Evolutionary conservation across 345 rosid genomes (phyloP), one percentile per base, ranked within the genome.

Genomic region (Citrus trifoliata): DNA sequence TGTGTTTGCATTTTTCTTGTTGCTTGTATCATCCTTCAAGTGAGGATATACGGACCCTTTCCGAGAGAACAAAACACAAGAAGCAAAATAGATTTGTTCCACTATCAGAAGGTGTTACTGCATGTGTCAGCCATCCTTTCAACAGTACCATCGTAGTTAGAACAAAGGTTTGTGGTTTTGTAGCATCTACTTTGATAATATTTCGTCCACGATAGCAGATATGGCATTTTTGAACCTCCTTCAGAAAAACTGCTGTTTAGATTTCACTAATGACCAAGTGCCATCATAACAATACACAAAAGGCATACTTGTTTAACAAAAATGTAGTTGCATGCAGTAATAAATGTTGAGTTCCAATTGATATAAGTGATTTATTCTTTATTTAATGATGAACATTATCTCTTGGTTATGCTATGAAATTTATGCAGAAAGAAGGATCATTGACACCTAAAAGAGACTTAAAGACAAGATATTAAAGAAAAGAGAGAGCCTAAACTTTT

Each of bases 61-160:
- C 85, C 25, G 77, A 78, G 51, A 62, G 1, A 28, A 77, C 69
- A 46, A 81, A 76, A 27, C 79, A 37, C 78, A 70, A 27, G 42
- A 89, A 80, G 83, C 87, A 83, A 82, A 91, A 94, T 77, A 89
- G 87, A 84, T 94, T 89, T 86, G 75, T 96, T 78, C 86, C 95
- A n/a, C 62, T 93, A 56, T 87, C 94, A 59, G 91, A 94, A 85
- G 84, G 83, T 79, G 92, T 93, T 76, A 90, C 93, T 13, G 86
- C 88, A 2, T 90, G 97, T 76, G 89, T 92, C 42, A 70, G 91
- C 27, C 97, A 92, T 90, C 99, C 98, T 40, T 84, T 86, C 75
- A 87, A 88, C 75, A 89, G 87, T 35, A 83, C 91, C 78, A 86
- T 96, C 77, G 33, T 94, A 74, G 94, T 92, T 66, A 98, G 98